A percentile compares a stretch with the other conserved stretches of the same genome.
phyloP scores from a whole-genome alignment of 2,329 filamentous ascomycete genomes.

The Fusarium sororula region DNA sequence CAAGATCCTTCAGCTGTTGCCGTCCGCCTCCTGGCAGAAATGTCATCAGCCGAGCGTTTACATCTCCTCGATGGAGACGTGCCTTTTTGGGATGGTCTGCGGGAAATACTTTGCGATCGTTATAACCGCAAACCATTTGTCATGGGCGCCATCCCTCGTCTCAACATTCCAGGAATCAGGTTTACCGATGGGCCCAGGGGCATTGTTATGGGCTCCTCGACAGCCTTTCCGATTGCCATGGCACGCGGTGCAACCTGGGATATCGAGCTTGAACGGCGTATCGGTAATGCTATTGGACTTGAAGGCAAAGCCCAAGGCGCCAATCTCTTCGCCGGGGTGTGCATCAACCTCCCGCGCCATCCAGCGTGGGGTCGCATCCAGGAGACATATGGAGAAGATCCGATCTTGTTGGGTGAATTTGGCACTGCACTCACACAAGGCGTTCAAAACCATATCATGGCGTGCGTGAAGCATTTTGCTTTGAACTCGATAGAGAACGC shows the following conservation, averaged over 20 bases:
- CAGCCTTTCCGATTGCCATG: conserved; percentile 32
- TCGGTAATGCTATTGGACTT: conserved; percentile 34
- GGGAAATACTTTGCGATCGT: background rate
- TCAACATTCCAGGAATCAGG: conserved; percentile 23
- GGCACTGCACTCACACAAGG: conserved; percentile 26
- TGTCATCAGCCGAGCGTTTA: background rate
- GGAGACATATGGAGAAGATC: conserved; percentile 38
- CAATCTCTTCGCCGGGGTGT: conserved; percentile 35
- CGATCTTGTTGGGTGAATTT: conserved; percentile 31
- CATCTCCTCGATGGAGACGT: conserved; percentile 15
- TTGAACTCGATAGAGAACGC: conserved; percentile 40
- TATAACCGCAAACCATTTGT: conserved; percentile 17
- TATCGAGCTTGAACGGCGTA: conserved; percentile 15
- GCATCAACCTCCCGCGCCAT: conserved; percentile 38
- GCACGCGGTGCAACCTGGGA: conserved; percentile 39
- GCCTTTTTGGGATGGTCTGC: conserved; percentile 4
- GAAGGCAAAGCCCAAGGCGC: conserved; percentile 30
- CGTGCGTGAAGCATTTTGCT: conserved; percentile 36
- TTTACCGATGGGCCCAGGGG: conserved; percentile 33
- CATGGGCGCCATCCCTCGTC: conserved; percentile 20
- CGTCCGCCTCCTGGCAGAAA: background rate
- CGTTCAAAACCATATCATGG: conserved; percentile 36
- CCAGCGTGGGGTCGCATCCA: conserved; percentile 38
- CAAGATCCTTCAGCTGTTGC: background rate
- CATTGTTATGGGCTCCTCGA: conserved; percentile 19